Percentiles rank a stretch among this genome's conserved stretches.
Conservation (phyloP, 768 basidiomycete species). For the Xerocomellus amylosporus region DNA sequence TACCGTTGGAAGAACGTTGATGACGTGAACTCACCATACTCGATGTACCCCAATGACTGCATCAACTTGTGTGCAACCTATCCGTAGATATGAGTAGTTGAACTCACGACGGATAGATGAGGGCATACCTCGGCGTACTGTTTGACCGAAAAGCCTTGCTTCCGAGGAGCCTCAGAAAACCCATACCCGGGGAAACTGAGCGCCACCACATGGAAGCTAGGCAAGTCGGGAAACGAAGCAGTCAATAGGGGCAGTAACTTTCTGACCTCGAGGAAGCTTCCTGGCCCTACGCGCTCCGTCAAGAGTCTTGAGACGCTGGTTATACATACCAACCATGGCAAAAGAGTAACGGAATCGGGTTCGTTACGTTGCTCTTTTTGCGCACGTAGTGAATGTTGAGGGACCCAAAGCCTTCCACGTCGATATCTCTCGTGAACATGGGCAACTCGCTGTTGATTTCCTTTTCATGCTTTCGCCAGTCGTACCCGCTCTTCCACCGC, state of each 20-base stretch:
- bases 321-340: too few relatives aligned
- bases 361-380: constrained; percentile 40
- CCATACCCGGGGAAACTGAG: constrained; percentile 59
- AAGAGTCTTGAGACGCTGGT: background rate
- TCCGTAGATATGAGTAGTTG: too few relatives aligned
- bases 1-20: too few relatives aligned
- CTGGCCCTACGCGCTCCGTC: constrained; percentile 46
- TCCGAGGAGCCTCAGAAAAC: constrained; percentile 55
- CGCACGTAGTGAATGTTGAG: constrained; percentile 60
- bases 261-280: constrained; percentile 43
- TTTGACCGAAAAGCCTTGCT: constrained; percentile 45
- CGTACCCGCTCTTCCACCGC: constrained; percentile 50
- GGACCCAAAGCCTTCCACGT: constrained; percentile 43
- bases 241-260: constrained; percentile 58
- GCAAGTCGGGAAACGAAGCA: constrained; percentile 38
- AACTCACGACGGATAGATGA: too few relatives aligned
- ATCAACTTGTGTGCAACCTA: constrained; percentile 50
- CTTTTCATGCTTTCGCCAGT: constrained; percentile 54
- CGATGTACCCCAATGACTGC: constrained; percentile 45
- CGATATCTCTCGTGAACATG: constrained; percentile 51
- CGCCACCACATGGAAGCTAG: constrained; percentile 63
- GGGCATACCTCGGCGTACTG: constrained; percentile 61
- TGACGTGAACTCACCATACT: too few relatives aligned
- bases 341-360: constrained; percentile 58
- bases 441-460: constrained; percentile 50